A percentile compares a stretch with the other conserved stretches of the same genome.
phyloP scores from a whole-genome alignment of 2,329 filamentous ascomycete species.

The Venturia nashicola region DNA sequence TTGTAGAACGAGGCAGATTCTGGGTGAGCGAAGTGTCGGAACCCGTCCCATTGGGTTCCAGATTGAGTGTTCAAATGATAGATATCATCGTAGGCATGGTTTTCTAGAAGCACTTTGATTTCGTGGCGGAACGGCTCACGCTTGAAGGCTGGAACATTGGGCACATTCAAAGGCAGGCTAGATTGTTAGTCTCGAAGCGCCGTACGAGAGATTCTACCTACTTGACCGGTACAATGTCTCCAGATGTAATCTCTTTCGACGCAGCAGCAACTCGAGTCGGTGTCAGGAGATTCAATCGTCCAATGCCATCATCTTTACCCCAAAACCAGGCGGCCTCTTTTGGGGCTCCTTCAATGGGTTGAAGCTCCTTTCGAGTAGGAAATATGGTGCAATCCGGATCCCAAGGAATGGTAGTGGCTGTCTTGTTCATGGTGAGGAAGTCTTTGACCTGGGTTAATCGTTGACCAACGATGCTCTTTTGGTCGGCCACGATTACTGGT shows the following conservation, averaged over 20 bases:
- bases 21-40: conserved; percentile 31
- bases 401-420: conserved; percentile 38
- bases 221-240: conserved; percentile 44
- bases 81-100: conserved; percentile 29
- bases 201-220: conserved; percentile 14
- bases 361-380: conserved; percentile 41
- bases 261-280: conserved; percentile 42
- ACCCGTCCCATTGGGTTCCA: conserved; percentile 34
- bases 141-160: conserved; percentile 39
- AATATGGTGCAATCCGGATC: conserved; percentile 41
- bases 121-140: conserved; percentile 42
- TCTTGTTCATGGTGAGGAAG: conserved; percentile 33
- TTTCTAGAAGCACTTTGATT: conserved; percentile 32
- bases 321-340: conserved; percentile 48
- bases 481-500: conserved; percentile 19
- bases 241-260: conserved; percentile 39
- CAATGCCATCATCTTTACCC: conserved; percentile 42
- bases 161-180: conserved; percentile 40
- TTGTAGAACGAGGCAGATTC: conserved; percentile 30
- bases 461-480: conserved; percentile 20
- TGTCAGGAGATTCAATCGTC: conserved; percentile 44
- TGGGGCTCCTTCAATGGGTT: conserved; percentile 38
- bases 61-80: conserved; percentile 32
- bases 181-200: conserved; percentile 11
- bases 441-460: conserved; percentile 33